These are phyloP conservation scores for Fusarium fracticaudum DNA, from an alignment of 2,329 filamentous ascomycete genomes.

Conservation along the genomic window DNA sequence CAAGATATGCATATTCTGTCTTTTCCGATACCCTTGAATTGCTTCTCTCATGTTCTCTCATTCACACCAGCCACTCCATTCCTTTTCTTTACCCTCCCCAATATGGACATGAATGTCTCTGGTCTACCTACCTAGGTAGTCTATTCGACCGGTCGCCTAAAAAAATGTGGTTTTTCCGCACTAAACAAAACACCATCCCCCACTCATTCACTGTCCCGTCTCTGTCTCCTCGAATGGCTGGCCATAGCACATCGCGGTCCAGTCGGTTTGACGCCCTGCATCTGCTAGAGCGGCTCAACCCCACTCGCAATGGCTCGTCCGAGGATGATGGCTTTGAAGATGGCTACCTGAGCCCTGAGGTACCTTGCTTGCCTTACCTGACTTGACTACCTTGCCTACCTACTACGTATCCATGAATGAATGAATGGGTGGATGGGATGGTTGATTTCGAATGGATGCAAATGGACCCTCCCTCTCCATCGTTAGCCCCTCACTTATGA, in stretches of 20 bases:
- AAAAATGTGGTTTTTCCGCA: conserved; percentile 24
- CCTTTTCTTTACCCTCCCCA: background rate
- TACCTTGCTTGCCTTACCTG: background rate
- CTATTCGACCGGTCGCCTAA: conserved; percentile 10
- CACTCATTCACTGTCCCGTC: conserved; percentile 18
- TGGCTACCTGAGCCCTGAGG: background rate
- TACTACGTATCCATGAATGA: background rate
- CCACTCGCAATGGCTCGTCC: conserved; percentile 30
- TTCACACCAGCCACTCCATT: background rate
- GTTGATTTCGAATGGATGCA: background rate
- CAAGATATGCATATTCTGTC: conserved; percentile 1
- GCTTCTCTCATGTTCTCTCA: background rate
- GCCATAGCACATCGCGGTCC: conserved; percentile 9
- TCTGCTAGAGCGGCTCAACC: conserved; percentile 31
- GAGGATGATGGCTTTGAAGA: background rate
- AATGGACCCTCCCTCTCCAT: conserved; percentile 33
- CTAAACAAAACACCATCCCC: conserved; percentile 38
- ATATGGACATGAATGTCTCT: background rate
- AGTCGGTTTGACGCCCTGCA: conserved; percentile 30
- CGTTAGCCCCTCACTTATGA: conserved; percentile 41
- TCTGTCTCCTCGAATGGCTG: background rate
- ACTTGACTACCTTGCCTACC: background rate
- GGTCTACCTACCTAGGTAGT: background rate
- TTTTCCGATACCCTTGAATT: background rate
- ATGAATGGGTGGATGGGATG: conserved; percentile 22